These are phyloP conservation scores for Tuber brumale DNA, from an alignment of 495 filamentous ascomycete species.

Conservation along the genomic window DNA sequence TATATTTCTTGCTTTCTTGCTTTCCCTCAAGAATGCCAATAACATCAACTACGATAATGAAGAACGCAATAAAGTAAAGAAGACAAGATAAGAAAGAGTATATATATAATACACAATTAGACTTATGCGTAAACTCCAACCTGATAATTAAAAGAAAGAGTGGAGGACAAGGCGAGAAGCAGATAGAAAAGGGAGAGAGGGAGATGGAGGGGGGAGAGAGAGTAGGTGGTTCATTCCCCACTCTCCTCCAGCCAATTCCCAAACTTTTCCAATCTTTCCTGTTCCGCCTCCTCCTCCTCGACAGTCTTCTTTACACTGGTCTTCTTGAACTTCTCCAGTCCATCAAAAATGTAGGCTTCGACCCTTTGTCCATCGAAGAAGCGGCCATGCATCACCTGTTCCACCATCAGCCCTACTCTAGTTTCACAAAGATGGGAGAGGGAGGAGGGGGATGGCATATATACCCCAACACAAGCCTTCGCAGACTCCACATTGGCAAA, in stretches of 20 bases:
- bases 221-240: slow-evolving; percentile 11
- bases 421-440: background rate
- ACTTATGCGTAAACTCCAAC: slow-evolving; percentile 2
- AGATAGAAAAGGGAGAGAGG: background rate
- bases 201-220: background rate
- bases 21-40: background rate
- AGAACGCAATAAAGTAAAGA: background rate
- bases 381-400: slow-evolving; percentile 69
- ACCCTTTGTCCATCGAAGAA: slow-evolving; percentile 68
- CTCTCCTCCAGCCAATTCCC: slow-evolving; percentile 38
- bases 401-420: slow-evolving; percentile 1
- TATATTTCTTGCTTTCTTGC: background rate
- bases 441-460: slow-evolving; percentile 11
- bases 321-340: slow-evolving; percentile 71
- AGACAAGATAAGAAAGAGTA: background rate
- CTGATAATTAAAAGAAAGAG: background rate
- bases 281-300: slow-evolving; percentile 45
- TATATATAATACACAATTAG: slow-evolving; percentile 5
- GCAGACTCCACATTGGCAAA: slow-evolving; percentile 67
- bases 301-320: slow-evolving; percentile 49
- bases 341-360: slow-evolving; percentile 67
- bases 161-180: background rate
- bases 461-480: slow-evolving; percentile 60
- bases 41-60: background rate
- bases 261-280: slow-evolving; percentile 45